These are phyloP conservation scores for Alternaria gaisen DNA, from an alignment of 2,329 filamentous ascomycete genomes.

Conservation along the genomic window DNA sequence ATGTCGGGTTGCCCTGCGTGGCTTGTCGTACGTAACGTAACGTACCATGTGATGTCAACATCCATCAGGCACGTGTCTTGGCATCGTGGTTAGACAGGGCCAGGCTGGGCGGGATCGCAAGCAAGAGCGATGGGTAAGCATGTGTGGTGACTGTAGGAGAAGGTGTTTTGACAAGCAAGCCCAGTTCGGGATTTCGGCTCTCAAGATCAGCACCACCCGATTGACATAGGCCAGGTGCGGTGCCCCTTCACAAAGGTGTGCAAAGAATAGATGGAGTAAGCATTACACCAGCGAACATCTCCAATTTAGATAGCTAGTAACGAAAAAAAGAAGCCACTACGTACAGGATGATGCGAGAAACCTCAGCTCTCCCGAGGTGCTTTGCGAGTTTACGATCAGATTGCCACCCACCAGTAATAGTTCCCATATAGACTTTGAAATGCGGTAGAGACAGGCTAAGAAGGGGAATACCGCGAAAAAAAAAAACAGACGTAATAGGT, in stretches of 20 bases:
- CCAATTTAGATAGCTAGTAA: slow-evolving; percentile 23
- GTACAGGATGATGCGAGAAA: slow-evolving; percentile 17
- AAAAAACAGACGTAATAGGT: slow-evolving; percentile 22
- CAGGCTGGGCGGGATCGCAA: neutral
- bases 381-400: slow-evolving; percentile 22
- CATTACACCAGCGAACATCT: slow-evolving; percentile 22
- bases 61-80: slow-evolving; percentile 1
- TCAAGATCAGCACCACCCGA: neutral
- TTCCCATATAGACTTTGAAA: slow-evolving; percentile 17
- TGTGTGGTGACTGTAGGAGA: neutral
- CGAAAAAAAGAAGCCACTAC: slow-evolving; percentile 15
- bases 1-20: slow-evolving; percentile 6
- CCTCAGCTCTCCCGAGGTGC: slow-evolving; percentile 24
- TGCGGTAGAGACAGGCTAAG: slow-evolving; percentile 22
- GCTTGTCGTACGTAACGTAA: neutral
- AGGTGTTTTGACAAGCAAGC: neutral
- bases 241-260: neutral
- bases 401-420: slow-evolving; percentile 28
- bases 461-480: slow-evolving; percentile 22
- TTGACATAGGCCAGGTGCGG: neutral
- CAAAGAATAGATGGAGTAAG: slow-evolving; percentile 1
- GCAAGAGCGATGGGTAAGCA: slow-evolving; percentile 4
- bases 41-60: slow-evolving; percentile 3
- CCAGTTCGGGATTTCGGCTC: neutral
- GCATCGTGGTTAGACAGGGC: neutral